phyloP scores from a whole-genome alignment of 306 rosid genomes.

The Castanea sativa region DNA sequence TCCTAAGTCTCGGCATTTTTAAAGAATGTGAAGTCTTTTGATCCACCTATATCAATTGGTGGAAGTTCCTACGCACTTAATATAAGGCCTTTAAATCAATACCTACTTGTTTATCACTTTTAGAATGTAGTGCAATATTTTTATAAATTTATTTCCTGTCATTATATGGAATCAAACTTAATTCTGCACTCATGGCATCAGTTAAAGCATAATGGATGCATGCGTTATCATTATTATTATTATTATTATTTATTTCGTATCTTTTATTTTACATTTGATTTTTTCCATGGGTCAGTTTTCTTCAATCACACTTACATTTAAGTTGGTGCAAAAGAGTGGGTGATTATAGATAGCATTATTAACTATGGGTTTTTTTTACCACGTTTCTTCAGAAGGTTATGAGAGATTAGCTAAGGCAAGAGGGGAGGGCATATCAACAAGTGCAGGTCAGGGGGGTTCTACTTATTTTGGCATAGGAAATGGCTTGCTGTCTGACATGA shows the following conservation, averaged over 20 bases:
- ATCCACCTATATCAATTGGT: no score
- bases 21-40: no score
- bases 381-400: slow-evolving; percentile 67
- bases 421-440: slow-evolving; percentile 45
- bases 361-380: slow-evolving; percentile 12
- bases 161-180: neutral
- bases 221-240: neutral
- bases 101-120: neutral
- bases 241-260: neutral
- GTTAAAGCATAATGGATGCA: neutral
- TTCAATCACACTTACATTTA: neutral
- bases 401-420: slow-evolving; percentile 58
- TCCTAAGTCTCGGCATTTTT: no score
- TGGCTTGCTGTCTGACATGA: slow-evolving; percentile 34
- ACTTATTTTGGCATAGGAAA: slow-evolving; percentile 27
- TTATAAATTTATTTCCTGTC: neutral
- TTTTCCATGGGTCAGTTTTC: neutral
- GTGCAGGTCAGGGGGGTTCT: slow-evolving; percentile 38
- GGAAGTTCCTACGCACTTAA: neutral
- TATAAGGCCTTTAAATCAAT: neutral
- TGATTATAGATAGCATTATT: slow-evolving; percentile 4
- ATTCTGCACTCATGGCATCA: neutral
- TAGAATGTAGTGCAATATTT: neutral
- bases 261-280: neutral
- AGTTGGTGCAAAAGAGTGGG: neutral